Percentiles rank a stretch among this genome's conserved stretches.
Conservation (phyloP, 768 basidiomycete species). For the Kwoniella dejecticola region DNA sequence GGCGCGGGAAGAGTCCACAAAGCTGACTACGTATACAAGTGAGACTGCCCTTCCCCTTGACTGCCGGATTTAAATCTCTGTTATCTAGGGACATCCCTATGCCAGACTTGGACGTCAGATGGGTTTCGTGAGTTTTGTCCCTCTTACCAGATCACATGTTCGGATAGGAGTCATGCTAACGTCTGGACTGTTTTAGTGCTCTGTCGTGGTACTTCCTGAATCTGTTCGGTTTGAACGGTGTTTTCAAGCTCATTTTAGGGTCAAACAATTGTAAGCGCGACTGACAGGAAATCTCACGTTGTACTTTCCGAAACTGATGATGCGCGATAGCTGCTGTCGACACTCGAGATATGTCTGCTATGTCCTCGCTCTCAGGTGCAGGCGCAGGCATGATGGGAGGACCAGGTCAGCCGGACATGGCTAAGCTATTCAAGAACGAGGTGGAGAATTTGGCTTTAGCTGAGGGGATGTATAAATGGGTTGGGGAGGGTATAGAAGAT, state of each 20-base stretch:
- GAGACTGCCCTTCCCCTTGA: constrained; percentile 86
- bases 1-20: background rate
- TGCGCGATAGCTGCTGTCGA: constrained; percentile 70
- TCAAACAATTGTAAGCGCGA: constrained; percentile 82
- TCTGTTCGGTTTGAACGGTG: constrained; percentile 93
- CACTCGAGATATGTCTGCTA: constrained; percentile 68
- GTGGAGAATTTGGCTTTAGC: constrained; percentile 89
- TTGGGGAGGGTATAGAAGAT: constrained; percentile 75
- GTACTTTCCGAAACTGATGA: background rate
- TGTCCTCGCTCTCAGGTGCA: constrained; percentile 51
- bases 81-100: constrained; percentile 94
- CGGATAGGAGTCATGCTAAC: too few species aligned
- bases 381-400: constrained; percentile 46
- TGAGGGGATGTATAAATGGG: constrained; percentile 81
- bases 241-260: constrained; percentile 91
- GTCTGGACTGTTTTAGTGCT: constrained; percentile 53
- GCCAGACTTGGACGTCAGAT: constrained; percentile 94
- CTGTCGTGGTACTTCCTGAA: constrained; percentile 99
- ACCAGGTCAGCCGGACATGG: constrained; percentile 71
- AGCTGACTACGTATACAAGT: constrained; percentile 4
- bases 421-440: constrained; percentile 87
- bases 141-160: too few species aligned
- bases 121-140: constrained; percentile 86
- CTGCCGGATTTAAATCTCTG: constrained; percentile 96
- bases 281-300: too few species aligned